Percentiles rank a stretch among this genome's conserved stretches.
Conservation (phyloP, 2,329 filamentous ascomycete species). For the Fusarium albosuccineum region DNA sequence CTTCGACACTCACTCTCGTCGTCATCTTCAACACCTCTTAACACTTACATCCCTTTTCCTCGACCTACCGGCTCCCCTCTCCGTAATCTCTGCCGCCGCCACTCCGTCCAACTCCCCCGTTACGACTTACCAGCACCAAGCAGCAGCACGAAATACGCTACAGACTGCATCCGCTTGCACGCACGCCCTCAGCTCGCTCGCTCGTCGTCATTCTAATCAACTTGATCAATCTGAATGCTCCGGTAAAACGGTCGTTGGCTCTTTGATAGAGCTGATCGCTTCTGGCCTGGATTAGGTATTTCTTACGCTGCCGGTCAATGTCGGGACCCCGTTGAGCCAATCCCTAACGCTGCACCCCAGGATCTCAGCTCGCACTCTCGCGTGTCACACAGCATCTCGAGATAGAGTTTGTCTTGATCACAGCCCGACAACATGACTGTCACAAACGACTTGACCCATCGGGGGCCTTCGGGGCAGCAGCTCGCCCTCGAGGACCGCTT, state of each 20-base stretch:
- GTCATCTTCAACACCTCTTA: slow-evolving; percentile 38
- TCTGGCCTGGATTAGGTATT: slow-evolving; percentile 45
- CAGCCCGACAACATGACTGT: slow-evolving; percentile 75
- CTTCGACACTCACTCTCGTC: slow-evolving; percentile 41
- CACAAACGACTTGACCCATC: slow-evolving; percentile 78
- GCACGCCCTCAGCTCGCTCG: slow-evolving; percentile 22
- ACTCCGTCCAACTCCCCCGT: slow-evolving; percentile 7
- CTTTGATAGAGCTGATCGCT: slow-evolving; percentile 52
- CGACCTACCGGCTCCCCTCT: slow-evolving; percentile 28
- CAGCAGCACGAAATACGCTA: slow-evolving; percentile 23
- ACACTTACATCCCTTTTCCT: slow-evolving; percentile 38
- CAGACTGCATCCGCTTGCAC: slow-evolving; percentile 29
- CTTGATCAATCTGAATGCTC: slow-evolving; percentile 52
- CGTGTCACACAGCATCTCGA: slow-evolving; percentile 37
- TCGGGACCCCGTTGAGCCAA: slow-evolving; percentile 27
- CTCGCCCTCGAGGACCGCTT: slow-evolving; percentile 91
- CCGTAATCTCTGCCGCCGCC: slow-evolving; percentile 20
- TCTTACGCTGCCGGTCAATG: slow-evolving; percentile 33
- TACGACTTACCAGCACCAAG: slow-evolving; percentile 14
- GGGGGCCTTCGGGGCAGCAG: slow-evolving; percentile 71
- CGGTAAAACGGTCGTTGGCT: slow-evolving; percentile 51
- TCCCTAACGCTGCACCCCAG: slow-evolving; percentile 40
- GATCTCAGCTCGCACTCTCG: slow-evolving; percentile 32
- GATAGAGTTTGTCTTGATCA: slow-evolving; percentile 34
- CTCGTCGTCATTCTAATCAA: slow-evolving; percentile 29